Evolutionary conservation across 768 basidiomycete genomes (phyloP), one percentile per base, ranked within the genome.

Genomic region (Rickenella mellea): DNA sequence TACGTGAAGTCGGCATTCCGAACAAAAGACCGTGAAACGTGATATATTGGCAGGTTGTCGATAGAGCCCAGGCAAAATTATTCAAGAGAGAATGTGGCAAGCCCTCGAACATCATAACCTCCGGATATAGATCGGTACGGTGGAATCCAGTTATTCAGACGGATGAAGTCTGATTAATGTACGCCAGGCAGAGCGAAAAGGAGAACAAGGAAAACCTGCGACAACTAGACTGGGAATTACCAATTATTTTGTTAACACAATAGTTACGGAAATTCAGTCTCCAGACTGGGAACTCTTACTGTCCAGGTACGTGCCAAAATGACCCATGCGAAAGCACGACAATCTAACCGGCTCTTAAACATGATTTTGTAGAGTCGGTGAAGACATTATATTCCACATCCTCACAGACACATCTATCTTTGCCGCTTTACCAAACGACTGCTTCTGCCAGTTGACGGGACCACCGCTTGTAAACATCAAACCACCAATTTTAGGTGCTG

Each of bases 391-490:
- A 71, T 57, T 84, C 25, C 80, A 91, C 55, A 66, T 98, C 8
- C 71, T 98, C 14, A 69, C 79, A 2, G 72, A 81, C 42, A 80
- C 81, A 0, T 83, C 78, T 8, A 47, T 93, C 14, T 97, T 91
- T 56, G 54, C 83, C 12, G 66, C 83, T 2, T 60, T 96, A 17
- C 83, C 84, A 0, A 94, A 96, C 53, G 78, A 76, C 15, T 93
- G 89, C 54, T 71, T 82, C 27, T 84, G 84, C 47, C 93, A 98
- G 58, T 56, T 96, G 44, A 76, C 81, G 0, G 93, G 93, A 4
- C 66, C 68, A 27, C 80, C 85, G 0, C 56, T 94, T 19, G 63
- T 78, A 20, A 68, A 71, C 27, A 49, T 64, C 1, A 62, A 59
- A 11, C 48, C 62, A 50, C 58, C 59, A 19, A 31, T 33, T 22